Conservation (phyloP, 1,139 yeast species). For the Martiniozyma asiatica region DNA sequence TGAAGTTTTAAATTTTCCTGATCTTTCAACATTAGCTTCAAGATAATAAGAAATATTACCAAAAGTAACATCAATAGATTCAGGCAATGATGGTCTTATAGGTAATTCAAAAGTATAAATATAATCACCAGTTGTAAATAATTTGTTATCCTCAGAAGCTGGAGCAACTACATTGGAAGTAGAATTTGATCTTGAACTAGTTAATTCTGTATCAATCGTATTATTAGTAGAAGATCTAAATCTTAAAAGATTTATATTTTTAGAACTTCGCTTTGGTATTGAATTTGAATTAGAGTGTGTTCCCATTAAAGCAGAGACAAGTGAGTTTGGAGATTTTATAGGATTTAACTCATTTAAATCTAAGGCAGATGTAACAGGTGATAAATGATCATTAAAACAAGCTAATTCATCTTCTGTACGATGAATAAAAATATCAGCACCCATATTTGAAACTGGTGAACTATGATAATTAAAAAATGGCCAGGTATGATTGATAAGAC, state of each 20-base stretch:
- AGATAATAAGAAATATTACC: slow-evolving; percentile 65
- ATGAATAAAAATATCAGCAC: slow-evolving; percentile 41
- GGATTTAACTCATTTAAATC: slow-evolving; percentile 15
- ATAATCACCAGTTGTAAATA: slow-evolving; percentile 73
- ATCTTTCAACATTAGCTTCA: slow-evolving; percentile 58
- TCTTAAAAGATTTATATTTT: no score
- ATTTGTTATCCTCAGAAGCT: slow-evolving; percentile 24
- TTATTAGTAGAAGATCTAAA: slow-evolving; percentile 4
- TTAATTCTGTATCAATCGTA: slow-evolving; percentile 7
- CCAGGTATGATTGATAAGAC: slow-evolving; percentile 76
- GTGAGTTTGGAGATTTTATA: slow-evolving; percentile 23
- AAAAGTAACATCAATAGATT: slow-evolving; percentile 63
- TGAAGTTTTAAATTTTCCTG: slow-evolving; percentile 78
- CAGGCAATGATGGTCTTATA: slow-evolving; percentile 73
- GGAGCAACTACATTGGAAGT: slow-evolving; percentile 2
- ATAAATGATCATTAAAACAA: slow-evolving; percentile 22
- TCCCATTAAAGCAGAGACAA: slow-evolving; percentile 29
- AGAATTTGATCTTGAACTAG: slow-evolving; percentile 10
- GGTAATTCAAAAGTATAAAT: slow-evolving; percentile 87
- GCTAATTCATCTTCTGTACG: slow-evolving; percentile 21
- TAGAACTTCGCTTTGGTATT: background rate
- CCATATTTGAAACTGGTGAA: slow-evolving; percentile 30
- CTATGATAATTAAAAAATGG: slow-evolving; percentile 52
- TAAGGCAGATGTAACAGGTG: slow-evolving; percentile 18
- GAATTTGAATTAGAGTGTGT: slow-evolving; percentile 24